Base-by-base conservation (phyloP, 768 basidiomycete genomes). In the Suillus cothurnatus region DNA sequence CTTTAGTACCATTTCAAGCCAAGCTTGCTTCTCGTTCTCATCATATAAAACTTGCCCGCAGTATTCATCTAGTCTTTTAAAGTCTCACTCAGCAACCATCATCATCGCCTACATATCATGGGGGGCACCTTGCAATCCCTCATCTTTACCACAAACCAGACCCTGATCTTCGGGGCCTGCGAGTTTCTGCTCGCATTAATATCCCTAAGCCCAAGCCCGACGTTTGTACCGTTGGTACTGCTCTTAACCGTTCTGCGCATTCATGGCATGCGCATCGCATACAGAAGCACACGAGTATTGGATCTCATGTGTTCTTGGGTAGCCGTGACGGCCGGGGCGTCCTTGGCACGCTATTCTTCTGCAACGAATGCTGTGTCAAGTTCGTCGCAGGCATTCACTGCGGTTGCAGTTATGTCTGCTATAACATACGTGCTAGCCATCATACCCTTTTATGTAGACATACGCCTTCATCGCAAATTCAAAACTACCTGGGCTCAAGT, bases 281-380 rank as follows among this genome's bases (percentile, higher is more conserved):
- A 15, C 56, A 72, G 76, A 69, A 72, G 68, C 0, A 74, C 74
- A 4, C 66, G 77, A 69, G 62, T 71, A 61, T 60, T 70, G 68
- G 73, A 78, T 68, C 73, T 36, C 2, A 64, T 64, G 64, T 81
- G 45, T 74, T 85, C 63, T 68, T 80, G 74, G 64, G 26, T 78
- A 15, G 70, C 71, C 0, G 72, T 88, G 2, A 74, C 84, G 0
- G 21, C 77, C 0, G 85, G 81, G 0, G 79, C 81, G 5, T 73
- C 81, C 1, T 6, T 84, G 6, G 81, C 81, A 0, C 82, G 81
- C 56, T 66, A 81, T 32, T 70, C 73, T 21, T 81, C 86, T 7
- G 84, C 86, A 6, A 63, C 80, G 17, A 70, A 82, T 59, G 89
- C 91, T 0, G 77, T 92, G 9, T 89, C 89, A 0, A 85, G 82